Evolutionary conservation across 768 basidiomycete genomes (phyloP).

Genomic region (Hericium rajendrae): DNA sequence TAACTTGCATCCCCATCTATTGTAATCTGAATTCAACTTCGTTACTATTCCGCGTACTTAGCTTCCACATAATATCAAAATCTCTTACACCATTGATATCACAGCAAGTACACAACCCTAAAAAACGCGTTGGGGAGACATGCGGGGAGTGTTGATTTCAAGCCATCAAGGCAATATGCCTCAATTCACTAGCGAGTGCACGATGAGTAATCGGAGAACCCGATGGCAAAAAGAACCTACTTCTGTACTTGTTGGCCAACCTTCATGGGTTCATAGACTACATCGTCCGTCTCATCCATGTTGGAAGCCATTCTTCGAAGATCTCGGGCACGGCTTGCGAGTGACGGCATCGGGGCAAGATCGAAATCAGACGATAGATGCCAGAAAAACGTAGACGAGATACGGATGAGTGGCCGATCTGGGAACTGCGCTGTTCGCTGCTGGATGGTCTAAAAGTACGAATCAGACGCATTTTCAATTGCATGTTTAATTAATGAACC

Average conservation of each 20-base stretch:
- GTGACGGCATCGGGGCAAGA: conserved; percentile 50
- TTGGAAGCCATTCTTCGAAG: conserved; percentile 32
- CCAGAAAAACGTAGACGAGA: conserved; percentile 96
- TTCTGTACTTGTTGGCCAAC: conserved; percentile 85
- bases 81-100: not conserved
- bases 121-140: not conserved
- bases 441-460: conserved; percentile 45
- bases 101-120: not conserved
- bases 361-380: conserved; percentile 82
- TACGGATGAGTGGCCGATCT: conserved; percentile 83
- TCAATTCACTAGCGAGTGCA: conserved; percentile 51
- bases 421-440: conserved; percentile 48
- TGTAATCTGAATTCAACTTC: conserved; percentile 29
- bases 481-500: conserved; percentile 29
- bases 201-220: not conserved
- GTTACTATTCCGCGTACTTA: conserved; percentile 4
- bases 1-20: not conserved
- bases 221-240: conserved; percentile 29
- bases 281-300: conserved; percentile 31
- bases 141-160: conserved; percentile 22
- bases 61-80: not conserved
- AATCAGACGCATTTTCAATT: not conserved
- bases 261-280: conserved; percentile 61
- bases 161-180: conserved; percentile 72
- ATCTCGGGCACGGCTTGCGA: conserved; percentile 38